Evolutionary conservation across 805 yeast genomes (phyloP), one percentile per base, ranked within the genome.

Genomic region (Schwanniomyces yamadae): DNA sequence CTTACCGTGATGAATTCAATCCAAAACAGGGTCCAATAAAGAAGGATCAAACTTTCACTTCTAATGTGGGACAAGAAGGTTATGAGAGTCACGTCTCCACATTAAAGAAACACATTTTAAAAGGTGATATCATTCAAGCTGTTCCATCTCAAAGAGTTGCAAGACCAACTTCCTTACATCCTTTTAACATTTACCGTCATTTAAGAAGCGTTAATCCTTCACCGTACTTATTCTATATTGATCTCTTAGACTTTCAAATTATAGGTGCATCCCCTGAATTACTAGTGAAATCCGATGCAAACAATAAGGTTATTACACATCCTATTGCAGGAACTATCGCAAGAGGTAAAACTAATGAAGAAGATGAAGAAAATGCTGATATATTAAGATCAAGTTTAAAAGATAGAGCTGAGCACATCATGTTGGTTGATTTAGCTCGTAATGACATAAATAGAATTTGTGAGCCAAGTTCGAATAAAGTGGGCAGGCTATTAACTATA

Each of bases 201-300:
- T 73, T 93, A 51, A 77, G 99, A 57, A 84, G 96, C 0, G 97
- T 93, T 31, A 93, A 93, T 63, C 99, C 99, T 8, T 88, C 97
- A 2, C 99, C 99, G 18, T 93, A 93, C 60, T 74, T 93, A 73
- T 93, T 93, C 59, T 93, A 89, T 63, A 81, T 93, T 46, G 98
- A 93, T 58, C 84, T 86, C 52, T 58, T 85, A 40, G 96, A 88
- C 49, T 93, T 91, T 70, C 96, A 90, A 60, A 76, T 93, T 31
- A 91, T 93, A 37, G 99, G 99, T 31, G 99, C 99, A 0, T 88
- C 96, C 9, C 99, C 99, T 2, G 99, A 93, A 59, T 66, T 91
- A 37, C 70, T 93, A 39, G 97, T 91, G 37, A 86, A 88, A 60
- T 70, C 88, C 5, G 96, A 89, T 48, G 42, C 48, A 16, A 71